A percentile compares a stretch with the other conserved stretches of the same genome.
Evolutionary conservation across 192 early-diverging fungal species (phyloP).

Genomic region (Umbelopsis vinacea): DNA sequence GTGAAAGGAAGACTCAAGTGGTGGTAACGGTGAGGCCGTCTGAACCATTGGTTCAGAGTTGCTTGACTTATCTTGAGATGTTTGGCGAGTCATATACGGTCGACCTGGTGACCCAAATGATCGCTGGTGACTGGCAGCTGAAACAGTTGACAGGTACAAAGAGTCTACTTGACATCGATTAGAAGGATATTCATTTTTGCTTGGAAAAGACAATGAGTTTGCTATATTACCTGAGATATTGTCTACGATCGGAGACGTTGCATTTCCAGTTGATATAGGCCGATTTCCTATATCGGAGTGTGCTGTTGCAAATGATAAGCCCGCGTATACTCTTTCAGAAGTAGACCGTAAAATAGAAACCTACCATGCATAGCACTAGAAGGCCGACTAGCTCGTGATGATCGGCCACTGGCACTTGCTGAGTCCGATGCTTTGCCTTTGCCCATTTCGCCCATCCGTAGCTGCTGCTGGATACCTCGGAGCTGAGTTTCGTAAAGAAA

Average conservation of each 20-base stretch:
- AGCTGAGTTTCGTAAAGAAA: conserved; percentile 61
- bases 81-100: background rate
- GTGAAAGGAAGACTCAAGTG: background rate
- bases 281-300: background rate
- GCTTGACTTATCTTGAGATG: background rate
- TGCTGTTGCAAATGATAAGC: background rate
- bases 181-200: background rate
- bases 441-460: conserved; percentile 38
- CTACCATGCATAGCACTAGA: conserved; percentile 17
- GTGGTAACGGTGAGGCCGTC: background rate
- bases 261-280: background rate
- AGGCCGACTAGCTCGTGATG: conserved; percentile 7
- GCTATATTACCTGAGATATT: background rate
- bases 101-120: background rate
- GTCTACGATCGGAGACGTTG: background rate
- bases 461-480: conserved; percentile 46
- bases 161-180: background rate
- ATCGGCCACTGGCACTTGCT: background rate
- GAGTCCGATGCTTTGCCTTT: background rate
- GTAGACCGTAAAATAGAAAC: conserved; percentile 3
- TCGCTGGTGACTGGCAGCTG: background rate
- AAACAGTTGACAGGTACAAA: conserved; percentile 11
- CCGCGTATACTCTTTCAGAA: background rate
- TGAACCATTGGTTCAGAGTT: background rate
- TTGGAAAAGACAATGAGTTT: background rate